These are phyloP conservation scores for Ceratonia siliqua DNA, from an alignment of 306 rosid species.

Conservation along the genomic window DNA sequence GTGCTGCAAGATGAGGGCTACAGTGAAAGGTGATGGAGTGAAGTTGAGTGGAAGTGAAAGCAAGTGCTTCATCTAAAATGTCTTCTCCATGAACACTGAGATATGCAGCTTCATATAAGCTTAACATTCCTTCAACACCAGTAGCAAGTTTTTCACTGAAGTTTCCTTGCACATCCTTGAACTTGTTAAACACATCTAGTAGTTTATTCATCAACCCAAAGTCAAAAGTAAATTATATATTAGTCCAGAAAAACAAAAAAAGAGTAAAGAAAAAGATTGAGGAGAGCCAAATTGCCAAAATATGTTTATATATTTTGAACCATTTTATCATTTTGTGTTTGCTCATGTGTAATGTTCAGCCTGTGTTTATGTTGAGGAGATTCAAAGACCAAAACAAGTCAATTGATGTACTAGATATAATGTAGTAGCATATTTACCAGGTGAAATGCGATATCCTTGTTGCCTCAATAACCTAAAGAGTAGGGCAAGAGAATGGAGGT, in stretches of 20 bases:
- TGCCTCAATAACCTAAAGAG: constrained; percentile 54
- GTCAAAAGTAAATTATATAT: neutral
- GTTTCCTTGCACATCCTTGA: constrained; percentile 27
- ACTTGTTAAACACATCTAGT: constrained; percentile 41
- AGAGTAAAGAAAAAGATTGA: neutral
- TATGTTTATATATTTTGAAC: too few species aligned
- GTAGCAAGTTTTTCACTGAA: constrained; percentile 24
- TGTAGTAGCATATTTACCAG: too few species aligned
- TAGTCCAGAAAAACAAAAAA: neutral
- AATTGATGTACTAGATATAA: neutral
- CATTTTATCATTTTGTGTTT: too few species aligned
- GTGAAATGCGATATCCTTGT: constrained; percentile 38
- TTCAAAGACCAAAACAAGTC: neutral
- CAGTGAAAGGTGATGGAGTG: neutral
- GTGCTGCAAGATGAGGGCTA: constrained; percentile 29
- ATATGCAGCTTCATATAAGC: constrained; percentile 51
- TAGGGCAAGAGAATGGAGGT: constrained; percentile 37
- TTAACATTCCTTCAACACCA: constrained; percentile 39
- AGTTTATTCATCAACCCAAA: neutral
- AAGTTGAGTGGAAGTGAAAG: constrained; percentile 27
- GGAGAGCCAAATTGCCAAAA: too few species aligned
- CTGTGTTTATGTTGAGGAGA: too few species aligned
- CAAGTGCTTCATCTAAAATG: constrained; percentile 46
- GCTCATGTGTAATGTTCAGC: too few species aligned
- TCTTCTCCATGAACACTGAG: constrained; percentile 44